Evolutionary conservation across 306 rosid genomes (phyloP), one percentile per base, ranked within the genome.

Genomic region (Betula pendula): DNA sequence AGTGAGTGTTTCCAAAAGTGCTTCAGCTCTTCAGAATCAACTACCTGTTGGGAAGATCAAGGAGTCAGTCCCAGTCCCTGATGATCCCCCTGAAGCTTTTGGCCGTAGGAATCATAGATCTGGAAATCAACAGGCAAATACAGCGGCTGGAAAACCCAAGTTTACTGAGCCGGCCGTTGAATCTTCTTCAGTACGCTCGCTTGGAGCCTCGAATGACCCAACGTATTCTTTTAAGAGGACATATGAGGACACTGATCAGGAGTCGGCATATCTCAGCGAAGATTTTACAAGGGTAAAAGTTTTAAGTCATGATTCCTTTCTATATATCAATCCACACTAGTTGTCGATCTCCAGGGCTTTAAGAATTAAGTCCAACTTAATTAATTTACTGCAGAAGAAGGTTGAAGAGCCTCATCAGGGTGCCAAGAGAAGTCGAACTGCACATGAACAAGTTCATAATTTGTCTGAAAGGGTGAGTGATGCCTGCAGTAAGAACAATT

Each of bases 161-260:
- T 72, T 56, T 25, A 20, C 49, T 38, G 80, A 75, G 50, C 73
- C 69, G 20, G 48, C 74, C 33, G 33, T 52, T n/a, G 27, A 63
- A 31, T 81, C 87, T 59, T 65, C 88, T 69, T 82, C 84, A 69
- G 80, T 70, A 27, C 75, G 84, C 63, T 87, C 91, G 0, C 81
- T 84, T 78, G 91, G 79, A 82, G 89, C 89, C 70, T 87, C 91
- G 8, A 85, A 85, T 27, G 63, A 82, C 31, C 81, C 84, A 69
- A 72, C 70, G 31, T 31, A 71, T 67, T 16, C 62, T 71, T 25
- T 49, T 42, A 49, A 22, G 25, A 73, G 49, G 76, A 70, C 73
- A 47, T 70, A 77, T 58, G 85, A 81, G 52, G 82, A 84, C 60
- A 84, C 76, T 17, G 80, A n/a, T n/a, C n/a, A 87, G 71, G 82